Percentiles rank a stretch among this genome's conserved stretches.
phyloP scores from a whole-genome alignment of 1,284 basidiomycete genomes.

The Stygiomarasmius scandens region DNA sequence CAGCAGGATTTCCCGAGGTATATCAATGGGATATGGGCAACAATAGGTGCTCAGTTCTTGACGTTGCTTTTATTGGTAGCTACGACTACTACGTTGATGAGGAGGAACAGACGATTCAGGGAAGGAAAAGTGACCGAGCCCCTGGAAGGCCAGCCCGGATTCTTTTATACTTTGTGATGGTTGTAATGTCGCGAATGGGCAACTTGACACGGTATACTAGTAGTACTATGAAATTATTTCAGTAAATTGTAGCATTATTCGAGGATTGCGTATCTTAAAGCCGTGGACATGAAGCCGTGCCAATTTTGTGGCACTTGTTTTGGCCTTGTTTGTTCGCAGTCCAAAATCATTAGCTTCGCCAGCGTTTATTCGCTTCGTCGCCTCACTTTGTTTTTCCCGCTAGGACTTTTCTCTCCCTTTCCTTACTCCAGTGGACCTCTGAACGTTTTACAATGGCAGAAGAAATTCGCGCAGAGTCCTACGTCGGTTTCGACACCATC shows the following conservation, averaged over 20 bases:
- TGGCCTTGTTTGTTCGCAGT: too few relatives aligned
- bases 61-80: constrained; percentile 34
- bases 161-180: constrained; percentile 43
- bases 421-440: not conserved
- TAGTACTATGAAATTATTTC: too few relatives aligned
- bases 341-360: too few relatives aligned
- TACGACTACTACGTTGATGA: constrained; percentile 36
- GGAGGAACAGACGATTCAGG: constrained; percentile 35
- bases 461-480: constrained; percentile 86
- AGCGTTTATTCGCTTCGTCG: not conserved
- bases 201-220: too few relatives aligned
- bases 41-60: constrained; percentile 41
- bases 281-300: too few relatives aligned
- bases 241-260: too few relatives aligned
- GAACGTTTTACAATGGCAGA: constrained; percentile 36
- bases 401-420: not conserved
- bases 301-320: too few relatives aligned
- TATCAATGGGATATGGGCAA: constrained; percentile 36
- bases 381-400: not conserved
- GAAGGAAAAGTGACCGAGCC: constrained; percentile 37
- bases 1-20: constrained; percentile 9
- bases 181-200: too few relatives aligned
- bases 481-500: constrained; percentile 95
- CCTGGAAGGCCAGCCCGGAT: constrained; percentile 42
- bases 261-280: too few relatives aligned